Evolutionary conservation across 148 eudicot genomes (phyloP), one percentile per base, ranked within the genome.

Genomic region (Rhododendron ferrugineum): DNA sequence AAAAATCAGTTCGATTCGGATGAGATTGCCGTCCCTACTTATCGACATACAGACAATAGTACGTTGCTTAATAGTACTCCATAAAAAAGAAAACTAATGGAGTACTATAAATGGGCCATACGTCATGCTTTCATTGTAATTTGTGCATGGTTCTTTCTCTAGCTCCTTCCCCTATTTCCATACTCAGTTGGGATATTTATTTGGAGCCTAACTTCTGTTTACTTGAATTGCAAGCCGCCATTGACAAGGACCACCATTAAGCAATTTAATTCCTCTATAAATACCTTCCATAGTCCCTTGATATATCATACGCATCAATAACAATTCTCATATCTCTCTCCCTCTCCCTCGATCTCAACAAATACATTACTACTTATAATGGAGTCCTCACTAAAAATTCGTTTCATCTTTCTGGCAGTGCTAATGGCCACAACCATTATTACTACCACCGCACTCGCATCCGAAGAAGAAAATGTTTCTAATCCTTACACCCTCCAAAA

Each of bases 231-330:
- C 44, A 58, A 54, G 66, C 82, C 32, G 6, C 30, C 15, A 20
- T 36, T 81, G 83, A 81, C 34, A 11, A 81, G 18, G 83, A 81
- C 83, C 11, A 36, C 70, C 83, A 81, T 81, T 58, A 60, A 50
- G 18, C 73, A 4, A 81, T 7, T 83, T 5, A 40, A 40, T 40
- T 66, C 32, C 18, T 46, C 84, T 68, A 83, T 83, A 83, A 66
- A 83, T 83, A 83, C 26, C 78, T 83, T 18, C 22, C 58, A 60
- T 23, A 5, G 2, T 49, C 22, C 58, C 58, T 30, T 62, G 13
- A 26, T n/a, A n/a, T n/a, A n/a, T 20, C 3, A 50, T 50, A 50
- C 0, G 14, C 75, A 23, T 1, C 18, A 26, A 40, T 15, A 83
- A 46, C 42, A 26, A 66, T 64, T 6, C 22, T 32, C 46, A 40